Conservation (phyloP, 2,329 filamentous ascomycete species). For the Rosellinia necatrix region DNA sequence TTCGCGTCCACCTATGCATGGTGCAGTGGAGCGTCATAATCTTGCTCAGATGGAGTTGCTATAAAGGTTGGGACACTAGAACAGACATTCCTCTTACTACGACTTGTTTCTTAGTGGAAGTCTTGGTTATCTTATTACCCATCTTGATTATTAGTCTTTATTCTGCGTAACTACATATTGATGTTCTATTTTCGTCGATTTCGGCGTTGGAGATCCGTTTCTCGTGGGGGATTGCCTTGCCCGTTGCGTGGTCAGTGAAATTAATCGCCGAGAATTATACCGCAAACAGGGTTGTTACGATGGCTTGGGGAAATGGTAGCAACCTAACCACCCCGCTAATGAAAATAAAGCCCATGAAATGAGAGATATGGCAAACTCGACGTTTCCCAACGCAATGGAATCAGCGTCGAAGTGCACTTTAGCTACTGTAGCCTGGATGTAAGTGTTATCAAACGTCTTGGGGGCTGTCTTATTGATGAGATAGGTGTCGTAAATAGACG, state of each 20-base stretch:
- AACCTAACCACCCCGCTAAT: neutral
- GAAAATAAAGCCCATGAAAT: conserved; percentile 5
- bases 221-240: neutral
- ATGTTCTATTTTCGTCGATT: too few species aligned
- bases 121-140: too few species aligned
- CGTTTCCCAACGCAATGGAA: conserved; percentile 5
- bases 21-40: too few species aligned
- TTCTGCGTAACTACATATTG: too few species aligned
- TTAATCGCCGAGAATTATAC: too few species aligned
- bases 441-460: conserved; percentile 14
- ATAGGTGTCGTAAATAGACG: conserved; percentile 11
- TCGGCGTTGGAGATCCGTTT: too few species aligned
- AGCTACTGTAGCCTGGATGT: conserved; percentile 4
- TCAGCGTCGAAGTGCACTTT: conserved; percentile 2
- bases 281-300: conserved; percentile 3
- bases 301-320: neutral
- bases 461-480: conserved; percentile 13
- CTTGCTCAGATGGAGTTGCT: too few species aligned
- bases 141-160: too few species aligned
- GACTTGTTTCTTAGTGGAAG: too few species aligned
- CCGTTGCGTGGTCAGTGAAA: neutral
- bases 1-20: too few species aligned
- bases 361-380: conserved; percentile 9
- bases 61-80: too few species aligned
- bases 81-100: too few species aligned